Base-by-base conservation (phyloP, 441 rosid species). In the Macaranga tanarius region DNA sequence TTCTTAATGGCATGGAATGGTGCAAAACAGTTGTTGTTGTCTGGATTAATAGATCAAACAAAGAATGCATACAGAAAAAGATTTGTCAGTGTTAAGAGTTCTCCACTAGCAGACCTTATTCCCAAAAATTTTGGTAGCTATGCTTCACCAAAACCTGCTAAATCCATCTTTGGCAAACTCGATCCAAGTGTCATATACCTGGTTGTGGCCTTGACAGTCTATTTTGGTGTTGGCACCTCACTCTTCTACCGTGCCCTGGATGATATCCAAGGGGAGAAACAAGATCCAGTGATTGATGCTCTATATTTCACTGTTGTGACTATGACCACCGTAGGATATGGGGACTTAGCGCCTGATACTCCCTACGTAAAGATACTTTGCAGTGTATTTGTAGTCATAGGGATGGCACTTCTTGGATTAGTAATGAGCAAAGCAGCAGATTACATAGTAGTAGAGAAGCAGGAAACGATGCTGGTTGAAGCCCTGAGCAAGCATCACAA, bases 261-360 rank as follows among this genome's bases (percentile, higher is more conserved):
- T 77, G 87, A 91, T 57, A 81, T 91, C 50, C 22, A 73, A 2
- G 97, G 97, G 65, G 73, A 75, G 38, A 91, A 88, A 76, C 84
- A 91, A 60, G 78, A 82, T 66, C 82, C 70, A 56, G 51, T 89
- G 28, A 52, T 89, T 2, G 97, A 91, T 75, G 78, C 97, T 1
- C 8, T 86, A 16, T 91, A 91, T 73, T 86, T 89, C 80, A 86
- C 87, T 40, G 71, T 89, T 0, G 89, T 86, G 15, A 91, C 94
- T 0, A 84, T 91, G 92, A 91, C 95, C 73, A 89, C 89, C 0
- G 92, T 91, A 34, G 95, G 97, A 72, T 91, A 91, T 66, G 97
- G 97, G 54, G 97, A 91, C 84, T 89, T 91, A 20, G 90, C 85
- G 65, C 97, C 97, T 38, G 60, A 71, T 65, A 86, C 82, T 60